These are phyloP conservation scores for Aspergillus caelatus DNA, from an alignment of 2,329 filamentous ascomycete species.

Conservation along the genomic window DNA sequence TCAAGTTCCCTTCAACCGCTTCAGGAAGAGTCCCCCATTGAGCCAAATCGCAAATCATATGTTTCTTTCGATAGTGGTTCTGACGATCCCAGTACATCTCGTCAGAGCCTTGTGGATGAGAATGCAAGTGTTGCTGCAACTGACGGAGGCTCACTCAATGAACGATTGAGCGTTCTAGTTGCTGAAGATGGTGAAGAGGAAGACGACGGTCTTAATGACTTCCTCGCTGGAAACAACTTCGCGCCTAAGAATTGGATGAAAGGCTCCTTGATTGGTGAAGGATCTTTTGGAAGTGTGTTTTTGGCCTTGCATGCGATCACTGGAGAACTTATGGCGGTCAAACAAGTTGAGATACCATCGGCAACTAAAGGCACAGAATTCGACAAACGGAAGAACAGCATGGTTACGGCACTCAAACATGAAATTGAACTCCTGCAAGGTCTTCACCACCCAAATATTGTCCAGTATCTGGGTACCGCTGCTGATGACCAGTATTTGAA, in stretches of 20 bases:
- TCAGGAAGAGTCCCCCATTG: slow-evolving; percentile 84
- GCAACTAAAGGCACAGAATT: slow-evolving; percentile 75
- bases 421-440: slow-evolving; percentile 94
- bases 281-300: slow-evolving; percentile 95
- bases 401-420: slow-evolving; percentile 96
- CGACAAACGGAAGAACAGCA: slow-evolving; percentile 91
- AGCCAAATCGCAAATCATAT: slow-evolving; percentile 92
- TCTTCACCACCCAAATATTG: slow-evolving; percentile 93
- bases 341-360: slow-evolving; percentile 92
- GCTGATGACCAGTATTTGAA: slow-evolving; percentile 90
- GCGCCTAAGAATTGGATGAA: slow-evolving; percentile 99
- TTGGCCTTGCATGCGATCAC: slow-evolving; percentile 93
- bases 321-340: slow-evolving; percentile 95
- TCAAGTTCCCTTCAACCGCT: slow-evolving; percentile 87
- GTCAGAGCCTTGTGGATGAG: slow-evolving; percentile 85
- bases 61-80: slow-evolving; percentile 68
- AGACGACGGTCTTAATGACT: slow-evolving; percentile 86
- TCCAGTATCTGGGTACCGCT: slow-evolving; percentile 95
- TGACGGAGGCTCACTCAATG: slow-evolving; percentile 74
- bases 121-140: slow-evolving; percentile 68
- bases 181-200: slow-evolving; percentile 89
- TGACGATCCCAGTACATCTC: slow-evolving; percentile 76
- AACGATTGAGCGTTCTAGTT: slow-evolving; percentile 79
- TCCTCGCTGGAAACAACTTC: slow-evolving; percentile 90
- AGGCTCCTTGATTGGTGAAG: slow-evolving; percentile 93